These are phyloP conservation scores for Suillus plorans DNA, from an alignment of 768 basidiomycete species.

Conservation along the genomic window DNA sequence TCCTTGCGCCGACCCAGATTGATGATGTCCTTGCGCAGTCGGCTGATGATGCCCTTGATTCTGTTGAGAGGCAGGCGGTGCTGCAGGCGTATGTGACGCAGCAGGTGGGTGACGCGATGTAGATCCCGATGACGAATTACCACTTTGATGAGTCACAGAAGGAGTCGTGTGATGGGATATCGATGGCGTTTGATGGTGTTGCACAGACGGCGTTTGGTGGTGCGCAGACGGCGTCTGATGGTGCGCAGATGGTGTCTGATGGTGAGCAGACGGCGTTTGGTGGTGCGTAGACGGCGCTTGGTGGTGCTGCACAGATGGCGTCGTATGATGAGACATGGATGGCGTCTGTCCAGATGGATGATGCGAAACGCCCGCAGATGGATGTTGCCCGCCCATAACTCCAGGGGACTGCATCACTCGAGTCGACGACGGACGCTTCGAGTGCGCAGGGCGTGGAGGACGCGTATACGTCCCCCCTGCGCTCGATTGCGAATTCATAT, in stretches of 20 bases:
- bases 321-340: background rate
- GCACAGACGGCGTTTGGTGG: background rate
- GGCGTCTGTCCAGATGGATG: background rate
- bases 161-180: background rate
- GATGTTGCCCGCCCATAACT: background rate
- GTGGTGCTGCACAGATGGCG: background rate
- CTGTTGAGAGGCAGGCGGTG: slow-evolving; percentile 1
- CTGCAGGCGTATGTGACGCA: slow-evolving; percentile 8
- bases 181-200: background rate
- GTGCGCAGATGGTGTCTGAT: background rate
- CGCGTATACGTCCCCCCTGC: background rate
- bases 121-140: background rate
- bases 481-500: background rate
- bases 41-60: slow-evolving; percentile 2
- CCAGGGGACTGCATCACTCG: background rate
- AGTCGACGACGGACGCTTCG: background rate
- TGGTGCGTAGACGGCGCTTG: background rate
- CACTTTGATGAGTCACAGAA: slow-evolving; percentile 1
- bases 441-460: background rate
- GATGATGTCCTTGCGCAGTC: slow-evolving; percentile 19
- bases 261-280: background rate
- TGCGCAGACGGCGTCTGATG: background rate
- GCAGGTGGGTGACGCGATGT: background rate
- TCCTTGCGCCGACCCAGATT: slow-evolving; percentile 6
- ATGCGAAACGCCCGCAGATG: background rate